Percentiles rank a stretch among this genome's conserved stretches.
Evolutionary conservation across 2,329 filamentous ascomycete genomes (phyloP).

Genomic region (Talaromyces sp.): DNA sequence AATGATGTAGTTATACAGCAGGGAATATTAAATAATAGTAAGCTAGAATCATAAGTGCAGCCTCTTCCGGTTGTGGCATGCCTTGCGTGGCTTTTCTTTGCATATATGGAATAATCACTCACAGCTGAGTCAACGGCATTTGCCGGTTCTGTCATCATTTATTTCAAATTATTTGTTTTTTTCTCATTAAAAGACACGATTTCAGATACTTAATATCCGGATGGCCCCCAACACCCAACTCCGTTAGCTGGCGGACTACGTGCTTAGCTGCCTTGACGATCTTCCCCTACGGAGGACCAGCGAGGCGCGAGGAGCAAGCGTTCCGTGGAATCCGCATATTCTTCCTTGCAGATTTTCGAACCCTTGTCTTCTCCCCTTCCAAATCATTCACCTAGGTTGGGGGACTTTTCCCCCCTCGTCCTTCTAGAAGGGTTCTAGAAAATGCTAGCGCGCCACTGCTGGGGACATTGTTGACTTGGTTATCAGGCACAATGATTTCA

Average conservation of each 20-base stretch:
- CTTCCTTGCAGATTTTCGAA: background rate
- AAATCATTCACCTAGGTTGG: background rate
- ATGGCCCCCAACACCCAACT: background rate
- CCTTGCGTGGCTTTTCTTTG: background rate
- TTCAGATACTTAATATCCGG: background rate
- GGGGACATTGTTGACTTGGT: background rate
- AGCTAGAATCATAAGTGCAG: background rate
- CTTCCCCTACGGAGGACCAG: background rate
- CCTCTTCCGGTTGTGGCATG: background rate
- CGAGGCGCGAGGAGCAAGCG: background rate
- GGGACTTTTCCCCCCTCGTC: background rate
- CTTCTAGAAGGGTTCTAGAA: constrained; percentile 10
- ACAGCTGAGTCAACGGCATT: background rate
- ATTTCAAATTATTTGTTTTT: background rate
- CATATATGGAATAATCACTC: background rate
- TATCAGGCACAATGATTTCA: background rate
- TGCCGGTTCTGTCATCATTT: background rate
- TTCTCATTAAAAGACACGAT: background rate
- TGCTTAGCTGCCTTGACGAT: background rate
- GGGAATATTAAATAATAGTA: background rate
- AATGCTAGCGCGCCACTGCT: background rate
- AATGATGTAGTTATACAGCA: background rate
- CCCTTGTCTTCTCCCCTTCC: background rate
- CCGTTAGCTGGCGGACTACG: background rate
- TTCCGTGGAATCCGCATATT: background rate